These are phyloP conservation scores for Solanum sparsipilum DNA, from an alignment of 257 asterid species.

Conservation along the genomic window DNA sequence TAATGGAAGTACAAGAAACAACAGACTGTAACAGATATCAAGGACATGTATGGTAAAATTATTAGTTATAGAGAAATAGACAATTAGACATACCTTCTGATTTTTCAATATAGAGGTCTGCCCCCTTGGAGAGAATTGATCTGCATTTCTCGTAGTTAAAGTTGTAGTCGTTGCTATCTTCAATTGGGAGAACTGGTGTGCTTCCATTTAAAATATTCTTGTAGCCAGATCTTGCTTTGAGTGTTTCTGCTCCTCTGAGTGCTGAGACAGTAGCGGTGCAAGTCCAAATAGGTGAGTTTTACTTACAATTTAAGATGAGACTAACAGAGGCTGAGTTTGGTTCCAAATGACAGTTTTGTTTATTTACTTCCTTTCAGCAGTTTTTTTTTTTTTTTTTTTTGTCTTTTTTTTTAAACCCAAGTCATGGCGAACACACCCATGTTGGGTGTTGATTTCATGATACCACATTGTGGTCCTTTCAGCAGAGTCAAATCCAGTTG, in stretches of 20 bases:
- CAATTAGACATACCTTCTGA: conserved; percentile 45
- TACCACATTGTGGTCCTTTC: not conserved
- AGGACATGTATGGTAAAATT: not conserved
- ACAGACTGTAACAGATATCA: not conserved
- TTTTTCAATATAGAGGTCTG: conserved; percentile 48
- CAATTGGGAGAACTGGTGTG: conserved; percentile 56
- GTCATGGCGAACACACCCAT: not conserved
- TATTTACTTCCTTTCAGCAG: not conserved
- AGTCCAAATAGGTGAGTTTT: not conserved
- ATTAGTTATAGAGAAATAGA: not conserved
- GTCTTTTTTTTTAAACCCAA: not conserved
- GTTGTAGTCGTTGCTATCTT: conserved; percentile 38
- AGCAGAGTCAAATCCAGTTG: not conserved
- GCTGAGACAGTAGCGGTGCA: conserved; percentile 34
- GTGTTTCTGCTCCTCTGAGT: conserved; percentile 78
- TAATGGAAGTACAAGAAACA: not conserved
- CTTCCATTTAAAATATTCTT: conserved; percentile 52
- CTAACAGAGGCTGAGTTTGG: not conserved
- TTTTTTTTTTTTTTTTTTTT: no score
- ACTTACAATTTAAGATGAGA: not conserved
- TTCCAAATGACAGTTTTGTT: not conserved
- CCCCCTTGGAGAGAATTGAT: conserved; percentile 59
- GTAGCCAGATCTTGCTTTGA: conserved; percentile 53
- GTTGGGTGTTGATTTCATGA: not conserved
- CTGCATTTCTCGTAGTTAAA: conserved; percentile 58